Evolutionary conservation across 345 rosid species (phyloP).

Genomic region (Brassica incana): DNA sequence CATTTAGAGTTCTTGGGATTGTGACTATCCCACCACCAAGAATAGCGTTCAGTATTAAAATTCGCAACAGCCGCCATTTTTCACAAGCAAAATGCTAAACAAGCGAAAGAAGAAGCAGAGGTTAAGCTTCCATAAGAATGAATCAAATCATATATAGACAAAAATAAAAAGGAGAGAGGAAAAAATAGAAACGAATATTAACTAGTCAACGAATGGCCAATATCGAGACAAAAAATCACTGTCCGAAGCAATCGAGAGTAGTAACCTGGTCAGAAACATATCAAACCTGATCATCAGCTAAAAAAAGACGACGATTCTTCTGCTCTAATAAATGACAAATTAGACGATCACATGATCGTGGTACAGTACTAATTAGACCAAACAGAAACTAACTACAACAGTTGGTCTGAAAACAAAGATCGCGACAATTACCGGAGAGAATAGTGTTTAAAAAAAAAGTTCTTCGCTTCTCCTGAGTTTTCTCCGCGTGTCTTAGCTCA

Average conservation of each 20-base stretch:
- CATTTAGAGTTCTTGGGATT: slow-evolving; percentile 94
- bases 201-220: slow-evolving; percentile 47
- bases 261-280: slow-evolving; percentile 22
- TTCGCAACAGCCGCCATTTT: slow-evolving; percentile 51
- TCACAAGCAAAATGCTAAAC: slow-evolving; percentile 20
- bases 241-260: background rate
- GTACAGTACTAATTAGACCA: background rate
- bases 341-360: background rate
- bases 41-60: slow-evolving; percentile 64
- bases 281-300: background rate
- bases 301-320: background rate
- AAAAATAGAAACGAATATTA: slow-evolving; percentile 17
- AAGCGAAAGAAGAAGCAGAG: background rate
- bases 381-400: background rate
- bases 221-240: slow-evolving; percentile 2
- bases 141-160: slow-evolving; percentile 14
- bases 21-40: slow-evolving; percentile 99
- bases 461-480: background rate
- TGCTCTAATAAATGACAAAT: slow-evolving; percentile 2
- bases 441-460: background rate
- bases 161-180: background rate
- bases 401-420: background rate
- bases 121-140: slow-evolving; percentile 16
- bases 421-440: background rate
- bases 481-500: slow-evolving; percentile 9